These are phyloP conservation scores for Boletellus sp. DNA, from an alignment of 768 basidiomycete species.

Conservation along the genomic window DNA sequence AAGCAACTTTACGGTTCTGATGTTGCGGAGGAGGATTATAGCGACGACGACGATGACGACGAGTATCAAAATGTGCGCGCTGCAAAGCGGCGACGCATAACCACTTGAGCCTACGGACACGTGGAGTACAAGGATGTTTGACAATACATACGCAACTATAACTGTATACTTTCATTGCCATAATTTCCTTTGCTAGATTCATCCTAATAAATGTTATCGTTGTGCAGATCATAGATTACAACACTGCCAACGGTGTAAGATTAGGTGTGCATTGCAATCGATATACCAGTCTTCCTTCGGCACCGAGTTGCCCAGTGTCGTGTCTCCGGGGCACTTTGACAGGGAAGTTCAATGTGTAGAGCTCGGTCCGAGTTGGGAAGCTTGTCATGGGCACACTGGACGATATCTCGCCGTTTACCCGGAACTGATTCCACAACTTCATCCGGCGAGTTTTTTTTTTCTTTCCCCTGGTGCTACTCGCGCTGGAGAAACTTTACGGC, in stretches of 20 bases:
- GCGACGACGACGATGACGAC: slow-evolving; percentile 34
- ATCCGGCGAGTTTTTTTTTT: too few relatives aligned
- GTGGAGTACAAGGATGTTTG: slow-evolving; percentile 15
- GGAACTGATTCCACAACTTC: too few relatives aligned
- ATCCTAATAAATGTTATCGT: slow-evolving; percentile 22
- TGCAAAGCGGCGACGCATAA: slow-evolving; percentile 30
- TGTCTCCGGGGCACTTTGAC: too few relatives aligned
- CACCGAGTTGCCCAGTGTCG: too few relatives aligned
- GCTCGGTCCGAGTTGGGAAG: too few relatives aligned
- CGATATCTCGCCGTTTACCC: too few relatives aligned
- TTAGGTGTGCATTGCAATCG: neutral
- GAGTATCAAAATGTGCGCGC: slow-evolving; percentile 31
- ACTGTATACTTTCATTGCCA: slow-evolving; percentile 24
- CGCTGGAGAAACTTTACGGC: too few relatives aligned
- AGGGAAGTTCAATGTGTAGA: too few relatives aligned
- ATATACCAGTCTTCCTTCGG: too few relatives aligned
- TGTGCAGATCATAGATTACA: slow-evolving; percentile 17
- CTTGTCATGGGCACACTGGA: too few relatives aligned
- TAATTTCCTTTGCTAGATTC: slow-evolving; percentile 30
- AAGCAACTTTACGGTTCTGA: slow-evolving; percentile 40
- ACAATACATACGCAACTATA: slow-evolving; percentile 22
- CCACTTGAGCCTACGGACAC: slow-evolving; percentile 21
- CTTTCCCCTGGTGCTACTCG: too few relatives aligned
- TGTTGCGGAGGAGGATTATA: slow-evolving; percentile 35
- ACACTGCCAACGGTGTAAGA: neutral